Conservation (phyloP, 2,329 filamentous ascomycete genomes). For the Hymenoscyphus scutula region DNA sequence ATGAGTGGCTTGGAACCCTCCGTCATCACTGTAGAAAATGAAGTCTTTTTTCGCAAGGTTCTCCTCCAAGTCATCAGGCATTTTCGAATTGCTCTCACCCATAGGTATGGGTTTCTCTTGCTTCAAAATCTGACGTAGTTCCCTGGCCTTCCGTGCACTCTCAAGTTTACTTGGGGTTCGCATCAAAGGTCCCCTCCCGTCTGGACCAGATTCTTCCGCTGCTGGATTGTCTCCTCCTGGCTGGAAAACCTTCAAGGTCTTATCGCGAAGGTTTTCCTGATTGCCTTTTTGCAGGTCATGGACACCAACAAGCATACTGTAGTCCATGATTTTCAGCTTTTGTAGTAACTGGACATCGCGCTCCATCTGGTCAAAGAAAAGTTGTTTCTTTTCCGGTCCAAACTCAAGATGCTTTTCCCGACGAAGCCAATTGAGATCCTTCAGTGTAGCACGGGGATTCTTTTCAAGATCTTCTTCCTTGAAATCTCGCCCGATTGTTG, state of each 20-base stretch:
- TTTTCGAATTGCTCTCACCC: slow-evolving; percentile 74
- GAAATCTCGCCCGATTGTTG: slow-evolving; percentile 89
- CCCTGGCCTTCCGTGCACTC: slow-evolving; percentile 83
- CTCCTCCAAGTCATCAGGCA: slow-evolving; percentile 85
- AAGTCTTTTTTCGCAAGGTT: slow-evolving; percentile 67
- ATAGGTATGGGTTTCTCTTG: slow-evolving; percentile 92
- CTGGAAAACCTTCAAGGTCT: slow-evolving; percentile 91
- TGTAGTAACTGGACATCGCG: slow-evolving; percentile 85
- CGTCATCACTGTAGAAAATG: slow-evolving; percentile 91
- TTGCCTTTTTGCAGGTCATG: slow-evolving; percentile 90
- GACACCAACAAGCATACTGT: slow-evolving; percentile 90
- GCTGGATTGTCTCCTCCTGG: slow-evolving; percentile 68
- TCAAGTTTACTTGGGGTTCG: slow-evolving; percentile 93
- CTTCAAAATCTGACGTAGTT: slow-evolving; percentile 88
- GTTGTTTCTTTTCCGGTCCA: slow-evolving; percentile 80
- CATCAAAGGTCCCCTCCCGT: slow-evolving; percentile 60
- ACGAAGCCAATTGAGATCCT: slow-evolving; percentile 95
- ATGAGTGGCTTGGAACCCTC: slow-evolving; percentile 88
- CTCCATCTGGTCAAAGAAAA: slow-evolving; percentile 87
- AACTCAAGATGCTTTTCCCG: slow-evolving; percentile 83
- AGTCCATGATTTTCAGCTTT: slow-evolving; percentile 95
- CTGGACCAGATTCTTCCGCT: slow-evolving; percentile 50
- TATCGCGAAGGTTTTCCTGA: slow-evolving; percentile 86
- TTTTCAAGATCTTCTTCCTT: slow-evolving; percentile 81
- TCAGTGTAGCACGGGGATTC: slow-evolving; percentile 89